A percentile compares a stretch with the other conserved stretches of the same genome.
Conservation (phyloP, 768 basidiomycete genomes). For the Tricholoma matsutake region DNA sequence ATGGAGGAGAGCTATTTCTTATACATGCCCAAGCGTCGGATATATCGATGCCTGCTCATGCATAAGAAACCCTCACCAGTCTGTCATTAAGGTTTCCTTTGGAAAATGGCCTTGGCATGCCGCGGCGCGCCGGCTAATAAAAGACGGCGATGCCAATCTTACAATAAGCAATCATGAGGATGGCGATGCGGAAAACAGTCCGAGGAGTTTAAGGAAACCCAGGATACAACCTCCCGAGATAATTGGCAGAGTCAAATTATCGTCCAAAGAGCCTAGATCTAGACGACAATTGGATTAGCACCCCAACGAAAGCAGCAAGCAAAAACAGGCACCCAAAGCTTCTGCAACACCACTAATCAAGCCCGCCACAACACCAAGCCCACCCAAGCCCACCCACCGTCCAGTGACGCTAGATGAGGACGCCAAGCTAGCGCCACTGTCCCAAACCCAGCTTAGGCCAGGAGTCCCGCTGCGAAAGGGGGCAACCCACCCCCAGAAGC, state of each 20-base stretch:
- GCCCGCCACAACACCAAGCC: constrained; percentile 64
- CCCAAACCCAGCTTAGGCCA: constrained; percentile 57
- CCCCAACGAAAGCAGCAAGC: neutral
- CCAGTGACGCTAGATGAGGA: constrained; percentile 18
- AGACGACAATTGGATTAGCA: constrained; percentile 2
- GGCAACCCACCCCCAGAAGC: constrained; percentile 70
- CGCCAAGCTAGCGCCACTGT: constrained; percentile 40
- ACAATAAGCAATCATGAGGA: neutral
- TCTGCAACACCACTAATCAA: constrained; percentile 84
- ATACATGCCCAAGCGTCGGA: neutral
- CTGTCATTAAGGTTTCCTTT: neutral
- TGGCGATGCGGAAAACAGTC: constrained; percentile 25
- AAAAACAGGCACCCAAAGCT: constrained; percentile 66
- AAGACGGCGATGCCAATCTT: neutral
- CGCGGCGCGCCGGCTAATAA: neutral
- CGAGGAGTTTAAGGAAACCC: constrained; percentile 40
- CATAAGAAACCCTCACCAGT: neutral
- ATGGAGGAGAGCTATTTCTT: neutral
- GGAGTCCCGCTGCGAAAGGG: constrained; percentile 34
- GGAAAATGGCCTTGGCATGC: neutral
- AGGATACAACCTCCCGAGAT: constrained; percentile 68
- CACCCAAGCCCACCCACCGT: constrained; percentile 49
- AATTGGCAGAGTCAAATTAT: constrained; percentile 88
- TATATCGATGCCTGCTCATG: neutral
- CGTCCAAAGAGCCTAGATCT: constrained; percentile 86